Conservation (phyloP, 345 rosid species). For the Boechera divaricarpa region DNA sequence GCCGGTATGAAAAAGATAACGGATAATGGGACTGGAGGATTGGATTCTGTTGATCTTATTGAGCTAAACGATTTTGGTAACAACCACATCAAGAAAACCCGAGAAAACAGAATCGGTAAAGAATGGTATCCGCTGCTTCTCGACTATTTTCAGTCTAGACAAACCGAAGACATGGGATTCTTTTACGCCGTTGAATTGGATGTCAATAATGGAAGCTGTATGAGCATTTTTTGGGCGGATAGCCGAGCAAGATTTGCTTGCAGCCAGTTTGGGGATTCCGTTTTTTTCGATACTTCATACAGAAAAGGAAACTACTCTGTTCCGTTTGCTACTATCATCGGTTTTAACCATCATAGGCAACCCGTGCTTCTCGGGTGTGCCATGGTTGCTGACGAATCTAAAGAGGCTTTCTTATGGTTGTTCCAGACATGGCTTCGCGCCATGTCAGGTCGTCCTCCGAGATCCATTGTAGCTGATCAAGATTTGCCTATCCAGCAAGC, state of each 20-base stretch:
- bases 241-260: slow-evolving; percentile 87
- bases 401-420: slow-evolving; percentile 77
- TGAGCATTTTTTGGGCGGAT: slow-evolving; percentile 89
- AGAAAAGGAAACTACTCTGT: slow-evolving; percentile 61
- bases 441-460: slow-evolving; percentile 75
- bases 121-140: slow-evolving; percentile 79
- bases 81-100: slow-evolving; percentile 41
- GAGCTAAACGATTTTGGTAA: slow-evolving; percentile 47
- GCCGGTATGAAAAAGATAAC: slow-evolving; percentile 60
- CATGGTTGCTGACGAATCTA: slow-evolving; percentile 69
- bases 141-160: slow-evolving; percentile 74
- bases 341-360: slow-evolving; percentile 87
- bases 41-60: slow-evolving; percentile 53
- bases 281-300: slow-evolving; percentile 80
- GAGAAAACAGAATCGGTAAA: slow-evolving; percentile 64
- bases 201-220: slow-evolving; percentile 58
- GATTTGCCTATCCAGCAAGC: slow-evolving; percentile 76
- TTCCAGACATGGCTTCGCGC: slow-evolving; percentile 86
- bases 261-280: slow-evolving; percentile 82
- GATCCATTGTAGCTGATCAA: slow-evolving; percentile 83
- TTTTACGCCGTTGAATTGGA: slow-evolving; percentile 73
- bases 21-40: slow-evolving; percentile 58
- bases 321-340: slow-evolving; percentile 84
- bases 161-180: slow-evolving; percentile 86
- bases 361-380: slow-evolving; percentile 94